A percentile compares a stretch with the other conserved stretches of the same genome.
phyloP scores from a whole-genome alignment of 441 rosid genomes.

The Gossypium schwendimanii region DNA sequence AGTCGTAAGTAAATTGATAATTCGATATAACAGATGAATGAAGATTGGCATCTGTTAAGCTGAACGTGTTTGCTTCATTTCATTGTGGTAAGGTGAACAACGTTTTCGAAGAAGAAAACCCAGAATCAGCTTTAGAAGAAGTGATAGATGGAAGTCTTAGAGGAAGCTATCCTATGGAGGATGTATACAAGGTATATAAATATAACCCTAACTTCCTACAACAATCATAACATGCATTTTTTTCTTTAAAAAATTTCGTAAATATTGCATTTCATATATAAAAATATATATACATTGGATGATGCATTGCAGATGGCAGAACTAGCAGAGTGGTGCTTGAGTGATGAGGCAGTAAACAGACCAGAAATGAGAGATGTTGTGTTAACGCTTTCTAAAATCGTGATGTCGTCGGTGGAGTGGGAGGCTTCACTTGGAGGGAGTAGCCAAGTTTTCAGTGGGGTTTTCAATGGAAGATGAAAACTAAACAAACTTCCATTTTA shows the following conservation, averaged over 20 bases:
- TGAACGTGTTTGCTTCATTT: not conserved
- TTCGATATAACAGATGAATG: not conserved
- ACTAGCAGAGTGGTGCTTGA: slow-evolving; percentile 46
- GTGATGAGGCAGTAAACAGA: slow-evolving; percentile 39
- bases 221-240: not conserved
- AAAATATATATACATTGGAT: not conserved
- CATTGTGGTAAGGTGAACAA: slow-evolving; percentile 24
- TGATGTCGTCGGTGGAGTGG: slow-evolving; percentile 46
- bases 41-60: not conserved
- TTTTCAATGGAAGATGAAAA: slow-evolving; percentile 42
- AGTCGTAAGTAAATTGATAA: slow-evolving; percentile 25
- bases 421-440: slow-evolving; percentile 59
- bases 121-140: slow-evolving; percentile 36
- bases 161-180: slow-evolving; percentile 43
- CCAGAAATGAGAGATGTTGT: slow-evolving; percentile 58
- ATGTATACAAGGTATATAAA: slow-evolving; percentile 35
- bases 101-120: slow-evolving; percentile 39
- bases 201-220: not conserved
- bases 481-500: not conserved
- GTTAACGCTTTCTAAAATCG: slow-evolving; percentile 30
- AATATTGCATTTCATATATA: not conserved
- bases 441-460: slow-evolving; percentile 54
- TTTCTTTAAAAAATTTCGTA: not conserved
- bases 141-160: slow-evolving; percentile 38
- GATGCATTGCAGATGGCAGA: slow-evolving; percentile 55